These are phyloP conservation scores for Flueggea neowawraea DNA, from an alignment of 441 rosid species.

Conservation along the genomic window DNA sequence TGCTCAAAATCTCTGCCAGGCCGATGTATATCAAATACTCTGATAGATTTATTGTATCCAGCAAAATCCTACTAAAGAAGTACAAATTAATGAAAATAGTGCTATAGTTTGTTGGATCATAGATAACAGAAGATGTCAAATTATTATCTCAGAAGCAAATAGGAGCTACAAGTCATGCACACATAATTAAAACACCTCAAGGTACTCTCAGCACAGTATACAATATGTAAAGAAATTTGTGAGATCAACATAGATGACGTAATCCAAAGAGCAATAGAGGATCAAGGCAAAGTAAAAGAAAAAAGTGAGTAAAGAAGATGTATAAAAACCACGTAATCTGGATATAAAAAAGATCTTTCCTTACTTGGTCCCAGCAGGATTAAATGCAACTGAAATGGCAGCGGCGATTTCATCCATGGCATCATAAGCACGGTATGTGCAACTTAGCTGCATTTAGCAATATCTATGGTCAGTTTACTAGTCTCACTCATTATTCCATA, in stretches of 20 bases:
- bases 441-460: conserved; percentile 71
- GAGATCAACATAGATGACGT: no score
- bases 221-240: no score
- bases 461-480: not conserved
- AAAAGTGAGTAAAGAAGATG: no score
- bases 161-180: no score
- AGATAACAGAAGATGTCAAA: no score
- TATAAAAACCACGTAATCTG: not conserved
- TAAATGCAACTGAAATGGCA: conserved; percentile 84
- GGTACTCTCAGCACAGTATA: no score
- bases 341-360: conserved; percentile 16
- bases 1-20: conserved; percentile 90
- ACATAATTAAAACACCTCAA: no score
- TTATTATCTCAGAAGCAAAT: no score
- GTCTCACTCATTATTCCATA: not conserved
- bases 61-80: conserved; percentile 69
- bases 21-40: conserved; percentile 90
- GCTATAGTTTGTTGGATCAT: not conserved
- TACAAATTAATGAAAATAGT: conserved; percentile 14
- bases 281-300: no score
- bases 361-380: conserved; percentile 88
- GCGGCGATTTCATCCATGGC: conserved; percentile 93
- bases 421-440: conserved; percentile 96
- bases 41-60: conserved; percentile 81
- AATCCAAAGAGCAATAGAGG: no score